Evolutionary conservation across 1,284 basidiomycete genomes (phyloP).

Genomic region (Ganoderma lingzhi): DNA sequence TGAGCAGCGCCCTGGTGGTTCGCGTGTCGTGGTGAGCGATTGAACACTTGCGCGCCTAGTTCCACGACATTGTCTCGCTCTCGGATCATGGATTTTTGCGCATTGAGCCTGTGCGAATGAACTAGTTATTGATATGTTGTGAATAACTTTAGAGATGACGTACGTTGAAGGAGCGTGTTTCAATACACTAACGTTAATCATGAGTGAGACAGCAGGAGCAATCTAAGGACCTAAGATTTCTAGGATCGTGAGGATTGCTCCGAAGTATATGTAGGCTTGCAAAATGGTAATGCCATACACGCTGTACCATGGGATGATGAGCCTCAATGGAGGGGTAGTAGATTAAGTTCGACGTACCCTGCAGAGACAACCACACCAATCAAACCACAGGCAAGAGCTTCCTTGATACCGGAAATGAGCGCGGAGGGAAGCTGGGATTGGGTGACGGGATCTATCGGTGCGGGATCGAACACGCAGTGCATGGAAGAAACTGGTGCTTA

Average conservation of each 20-base stretch:
- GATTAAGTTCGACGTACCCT: background rate
- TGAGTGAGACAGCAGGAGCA: background rate
- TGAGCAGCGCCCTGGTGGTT: background rate
- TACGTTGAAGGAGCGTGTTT: background rate
- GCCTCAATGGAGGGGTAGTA: background rate
- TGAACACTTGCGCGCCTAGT: background rate
- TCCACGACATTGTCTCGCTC: background rate
- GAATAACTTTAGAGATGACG: background rate
- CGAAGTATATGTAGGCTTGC: conserved; percentile 2
- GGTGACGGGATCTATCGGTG: background rate
- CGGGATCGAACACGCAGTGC: background rate
- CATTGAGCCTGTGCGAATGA: background rate
- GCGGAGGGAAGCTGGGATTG: background rate
- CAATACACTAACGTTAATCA: background rate
- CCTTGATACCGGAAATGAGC: background rate
- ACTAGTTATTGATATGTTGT: background rate
- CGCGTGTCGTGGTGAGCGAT: background rate
- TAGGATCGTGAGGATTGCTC: background rate
- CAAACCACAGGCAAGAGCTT: background rate
- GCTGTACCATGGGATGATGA: background rate
- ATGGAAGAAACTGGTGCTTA: background rate
- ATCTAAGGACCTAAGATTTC: background rate
- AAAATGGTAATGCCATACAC: background rate
- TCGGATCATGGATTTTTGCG: conserved; percentile 1
- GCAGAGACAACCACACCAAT: background rate